Percentiles rank a stretch among this genome's conserved stretches.
Conservation (phyloP, 768 basidiomycete species). For the Lactarius sanguifluus region DNA sequence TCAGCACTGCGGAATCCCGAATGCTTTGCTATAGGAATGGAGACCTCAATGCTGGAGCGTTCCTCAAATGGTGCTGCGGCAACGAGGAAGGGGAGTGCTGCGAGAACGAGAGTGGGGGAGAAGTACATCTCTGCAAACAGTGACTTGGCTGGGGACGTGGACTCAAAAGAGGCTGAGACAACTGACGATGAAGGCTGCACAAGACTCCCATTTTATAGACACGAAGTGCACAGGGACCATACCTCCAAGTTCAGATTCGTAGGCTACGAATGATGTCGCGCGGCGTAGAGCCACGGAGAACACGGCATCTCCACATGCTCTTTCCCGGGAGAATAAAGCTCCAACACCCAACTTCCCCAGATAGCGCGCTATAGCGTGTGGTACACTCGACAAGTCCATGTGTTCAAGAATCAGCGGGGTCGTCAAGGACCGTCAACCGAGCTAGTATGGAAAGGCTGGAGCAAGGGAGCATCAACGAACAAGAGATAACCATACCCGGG, state of each 20-base stretch:
- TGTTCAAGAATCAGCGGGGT: background rate
- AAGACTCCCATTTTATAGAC: background rate
- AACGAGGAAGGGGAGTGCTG: slow-evolving; percentile 14
- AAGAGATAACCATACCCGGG: background rate
- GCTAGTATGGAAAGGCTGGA: background rate
- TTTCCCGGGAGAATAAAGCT: background rate
- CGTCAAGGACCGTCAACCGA: background rate
- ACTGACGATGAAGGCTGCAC: background rate
- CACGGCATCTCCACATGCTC: background rate
- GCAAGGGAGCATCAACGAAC: background rate
- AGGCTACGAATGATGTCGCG: background rate
- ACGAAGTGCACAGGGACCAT: background rate
- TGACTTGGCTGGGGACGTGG: background rate
- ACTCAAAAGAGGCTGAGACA: background rate
- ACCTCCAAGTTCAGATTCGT: background rate
- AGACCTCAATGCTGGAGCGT: background rate
- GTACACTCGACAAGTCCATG: background rate
- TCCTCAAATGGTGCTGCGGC: background rate
- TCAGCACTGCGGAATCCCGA: background rate
- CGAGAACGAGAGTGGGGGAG: slow-evolving; percentile 8
- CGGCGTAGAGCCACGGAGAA: background rate
- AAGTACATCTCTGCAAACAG: slow-evolving; percentile 4
- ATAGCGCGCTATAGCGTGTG: background rate
- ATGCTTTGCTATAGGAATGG: slow-evolving; percentile 18
- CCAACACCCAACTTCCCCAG: background rate